Conservation (phyloP, 2,329 filamentous ascomycete genomes). For the Verticillium albo-atrum region DNA sequence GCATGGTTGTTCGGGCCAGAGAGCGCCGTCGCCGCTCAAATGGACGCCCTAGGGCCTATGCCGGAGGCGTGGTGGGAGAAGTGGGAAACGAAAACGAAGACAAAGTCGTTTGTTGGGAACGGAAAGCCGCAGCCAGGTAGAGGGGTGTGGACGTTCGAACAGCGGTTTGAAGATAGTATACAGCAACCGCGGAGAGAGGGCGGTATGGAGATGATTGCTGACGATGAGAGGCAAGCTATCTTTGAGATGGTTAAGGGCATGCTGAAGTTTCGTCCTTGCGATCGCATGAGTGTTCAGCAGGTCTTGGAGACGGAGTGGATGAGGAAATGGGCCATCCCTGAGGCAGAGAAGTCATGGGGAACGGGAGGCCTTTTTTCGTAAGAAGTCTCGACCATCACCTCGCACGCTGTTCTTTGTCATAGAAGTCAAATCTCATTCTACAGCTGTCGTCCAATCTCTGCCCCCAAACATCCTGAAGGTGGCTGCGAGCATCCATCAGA, state of each 20-base stretch:
- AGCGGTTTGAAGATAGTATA: slow-evolving; percentile 23
- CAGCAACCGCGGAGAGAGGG: slow-evolving; percentile 18
- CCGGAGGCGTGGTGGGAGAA: slow-evolving; percentile 10
- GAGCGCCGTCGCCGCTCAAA: slow-evolving; percentile 22
- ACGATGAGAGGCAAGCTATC: slow-evolving; percentile 8
- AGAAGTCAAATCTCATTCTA: no score
- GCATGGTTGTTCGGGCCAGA: slow-evolving; percentile 18
- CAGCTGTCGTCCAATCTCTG: no score
- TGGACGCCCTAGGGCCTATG: slow-evolving; percentile 23
- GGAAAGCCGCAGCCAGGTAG: slow-evolving; percentile 6
- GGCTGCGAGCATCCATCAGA: no score
- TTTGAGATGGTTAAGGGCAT: slow-evolving; percentile 10
- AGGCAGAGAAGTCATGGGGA: slow-evolving; percentile 3
- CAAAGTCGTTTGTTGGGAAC: slow-evolving; percentile 4
- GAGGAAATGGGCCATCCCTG: slow-evolving; percentile 8
- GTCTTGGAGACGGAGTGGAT: slow-evolving; percentile 13
- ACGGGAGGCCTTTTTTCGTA: not conserved
- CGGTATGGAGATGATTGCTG: slow-evolving; percentile 3
- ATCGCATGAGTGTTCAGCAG: slow-evolving; percentile 9
- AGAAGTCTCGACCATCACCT: not conserved
- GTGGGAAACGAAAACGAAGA: slow-evolving; percentile 7
- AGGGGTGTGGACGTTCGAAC: slow-evolving; percentile 18
- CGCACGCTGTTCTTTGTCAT: no score
- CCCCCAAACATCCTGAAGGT: no score
- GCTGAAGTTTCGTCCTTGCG: slow-evolving; percentile 10